Evolutionary conservation across 2,329 filamentous ascomycete genomes (phyloP), one percentile per base, ranked within the genome.

Genomic region (Talaromyces sp.): DNA sequence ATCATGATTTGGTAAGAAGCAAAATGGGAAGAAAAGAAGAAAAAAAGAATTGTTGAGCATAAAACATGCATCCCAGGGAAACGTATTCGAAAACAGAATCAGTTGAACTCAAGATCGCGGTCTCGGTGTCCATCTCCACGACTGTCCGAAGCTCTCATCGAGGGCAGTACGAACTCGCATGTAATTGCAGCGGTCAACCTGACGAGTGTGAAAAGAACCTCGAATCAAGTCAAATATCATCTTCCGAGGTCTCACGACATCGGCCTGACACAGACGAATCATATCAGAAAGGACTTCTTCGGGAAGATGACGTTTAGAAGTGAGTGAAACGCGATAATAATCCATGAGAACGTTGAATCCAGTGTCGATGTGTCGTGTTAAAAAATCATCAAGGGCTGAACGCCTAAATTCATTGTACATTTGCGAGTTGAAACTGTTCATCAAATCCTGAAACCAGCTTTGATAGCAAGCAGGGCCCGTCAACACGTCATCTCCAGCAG

Each of bases 321-420:
- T 9, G 19, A 46, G 3, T 9, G 43, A 9, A 46, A 16, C 8
- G 19, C 32, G 43, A 30, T 36, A 46, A 19, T 30, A 40, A 14
- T 47, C 24, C 14, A 39, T 30, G 19, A 47, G 33, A 13, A n/a
- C 6, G 11, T 22, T 30, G 11, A 47, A 39, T 14, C 45, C 45
- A 58, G 75, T 75, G 54, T 76, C 75, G 54, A 78, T 78, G 64
- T 75, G 73, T 64, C 77, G 77, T 57, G 79, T 70, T 52, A 73
- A 70, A 50, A 80, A 77, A 72, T 91, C 88, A 66, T 86, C 83
- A 56, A 86, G 74, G 50, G 88, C 88, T 68, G 82, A 79, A 64
- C 77, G 76, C 58, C 84, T 83, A 75, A 91, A 91, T 70, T 91
- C 88, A 67, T 83, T 77, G 75, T 91, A 91, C 84, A 92, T 89